Base-by-base conservation (phyloP, 306 rosid genomes). In the Myrica gale region DNA sequence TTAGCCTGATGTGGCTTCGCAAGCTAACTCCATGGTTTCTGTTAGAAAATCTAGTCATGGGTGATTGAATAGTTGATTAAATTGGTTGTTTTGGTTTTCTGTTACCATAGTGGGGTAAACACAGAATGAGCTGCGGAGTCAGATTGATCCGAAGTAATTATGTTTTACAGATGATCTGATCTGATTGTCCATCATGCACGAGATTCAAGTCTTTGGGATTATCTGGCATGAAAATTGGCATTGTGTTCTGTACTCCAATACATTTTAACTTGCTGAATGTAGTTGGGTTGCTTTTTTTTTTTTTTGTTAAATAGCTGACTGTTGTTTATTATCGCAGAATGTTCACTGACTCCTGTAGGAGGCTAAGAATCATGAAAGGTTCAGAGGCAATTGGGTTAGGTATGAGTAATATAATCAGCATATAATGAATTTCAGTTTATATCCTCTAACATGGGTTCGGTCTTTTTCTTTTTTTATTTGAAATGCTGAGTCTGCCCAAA, bases 311-410 rank as follows among this genome's bases (percentile, higher is more conserved):
- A 32, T 32, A 32, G 37, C 37, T 32, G 37, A 32, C 37, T 73
- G 19, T 65, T 61, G 52, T 6, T 13, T 71, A 57, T 69, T 70
- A 32, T 56, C 41, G 63, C 93, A 92, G 99, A 83, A 96, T 92
- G 98, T 96, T 92, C 81, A 85, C 88, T 0, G 87, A 87, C 73
- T 77, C 98, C 3, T 92, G 98, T 80, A 85, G 85, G 82, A 90
- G 93, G 82, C 83, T 90, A 77, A 90, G 93, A 80, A 96, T 96
- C 80, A 96, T 90, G 96, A 92, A 89, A 73, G 96, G 99, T 69
- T 90, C 97, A 11, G 99, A 96, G 66, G 97, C 93, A 76, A 96
- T 88, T 56, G 99, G 99, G 16, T 89, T 90, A 47, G 97, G 98
- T 92, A 80, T 70, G 80, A 46, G 10, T 48, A 2, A 62, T 16